These are phyloP conservation scores for Rhizopogon vinicolor DNA, from an alignment of 768 basidiomycete genomes.

Conservation along the genomic window DNA sequence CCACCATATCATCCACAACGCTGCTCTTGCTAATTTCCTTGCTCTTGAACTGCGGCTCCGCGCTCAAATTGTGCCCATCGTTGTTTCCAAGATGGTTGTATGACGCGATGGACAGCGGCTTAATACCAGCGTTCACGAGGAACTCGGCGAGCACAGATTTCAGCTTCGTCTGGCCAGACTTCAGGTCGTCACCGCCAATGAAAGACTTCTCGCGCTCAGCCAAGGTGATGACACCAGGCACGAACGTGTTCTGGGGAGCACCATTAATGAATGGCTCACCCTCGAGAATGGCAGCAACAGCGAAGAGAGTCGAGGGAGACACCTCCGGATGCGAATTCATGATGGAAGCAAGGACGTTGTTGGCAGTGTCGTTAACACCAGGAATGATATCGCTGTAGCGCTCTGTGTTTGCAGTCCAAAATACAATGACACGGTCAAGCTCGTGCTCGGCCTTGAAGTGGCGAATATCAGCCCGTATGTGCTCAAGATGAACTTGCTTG, in stretches of 20 bases:
- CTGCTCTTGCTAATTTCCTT: slow-evolving; percentile 98
- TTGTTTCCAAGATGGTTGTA: slow-evolving; percentile 99
- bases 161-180: slow-evolving; percentile 96
- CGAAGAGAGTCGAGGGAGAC: slow-evolving; percentile 93
- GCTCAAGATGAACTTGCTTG: slow-evolving; percentile 90
- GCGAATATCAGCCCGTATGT: slow-evolving; percentile 90
- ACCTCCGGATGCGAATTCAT: slow-evolving; percentile 85
- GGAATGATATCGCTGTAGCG: slow-evolving; percentile 93
- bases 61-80: slow-evolving; percentile 88
- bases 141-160: slow-evolving; percentile 98
- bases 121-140: slow-evolving; percentile 98
- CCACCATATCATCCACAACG: slow-evolving; percentile 98
- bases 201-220: slow-evolving; percentile 87
- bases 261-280: slow-evolving; percentile 95
- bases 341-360: slow-evolving; percentile 80
- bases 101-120: slow-evolving; percentile 93
- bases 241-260: slow-evolving; percentile 98
- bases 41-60: slow-evolving; percentile 91
- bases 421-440: slow-evolving; percentile 86
- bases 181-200: slow-evolving; percentile 97
- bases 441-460: slow-evolving; percentile 80
- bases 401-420: slow-evolving; percentile 99
- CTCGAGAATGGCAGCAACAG: slow-evolving; percentile 93
- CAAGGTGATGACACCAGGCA: slow-evolving; percentile 90
- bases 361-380: slow-evolving; percentile 93